Evolutionary conservation across 164 flowering plant species (phyloP).

Genomic region (Magnolia officinalis): DNA sequence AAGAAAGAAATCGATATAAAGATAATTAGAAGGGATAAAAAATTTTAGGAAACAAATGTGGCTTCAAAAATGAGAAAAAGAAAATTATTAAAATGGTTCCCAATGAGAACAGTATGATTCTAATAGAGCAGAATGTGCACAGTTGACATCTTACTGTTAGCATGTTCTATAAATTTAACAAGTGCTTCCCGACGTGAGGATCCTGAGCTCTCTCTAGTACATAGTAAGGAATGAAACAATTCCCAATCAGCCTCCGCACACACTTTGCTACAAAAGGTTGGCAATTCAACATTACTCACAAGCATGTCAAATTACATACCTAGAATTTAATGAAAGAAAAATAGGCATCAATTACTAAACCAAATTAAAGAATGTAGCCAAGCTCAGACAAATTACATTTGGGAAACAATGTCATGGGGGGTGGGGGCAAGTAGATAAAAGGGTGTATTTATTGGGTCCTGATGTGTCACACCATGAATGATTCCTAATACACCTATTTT

Average conservation of each 20-base stretch:
- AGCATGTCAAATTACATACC: neutral
- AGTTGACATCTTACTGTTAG: conserved; percentile 54
- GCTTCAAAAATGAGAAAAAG: neutral
- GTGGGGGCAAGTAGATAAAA: too few relatives aligned
- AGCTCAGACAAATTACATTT: too few relatives aligned
- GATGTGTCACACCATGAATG: too few relatives aligned
- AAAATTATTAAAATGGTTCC: neutral
- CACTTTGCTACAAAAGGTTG: conserved; percentile 44
- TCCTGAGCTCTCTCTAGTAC: conserved; percentile 54
- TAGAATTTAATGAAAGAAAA: neutral
- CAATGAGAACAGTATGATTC: neutral
- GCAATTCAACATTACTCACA: conserved; percentile 7
- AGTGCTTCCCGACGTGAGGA: conserved; percentile 53
- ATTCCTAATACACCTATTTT: too few relatives aligned
- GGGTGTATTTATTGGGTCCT: too few relatives aligned
- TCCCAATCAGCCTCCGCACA: conserved; percentile 93
- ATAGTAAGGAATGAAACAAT: conserved; percentile 73
- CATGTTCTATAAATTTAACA: conserved; percentile 65
- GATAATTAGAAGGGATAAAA: neutral
- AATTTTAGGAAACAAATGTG: neutral
- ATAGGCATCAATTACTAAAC: neutral
- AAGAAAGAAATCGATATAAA: conserved; percentile 11
- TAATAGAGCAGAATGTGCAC: neutral
- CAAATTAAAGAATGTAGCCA: too few relatives aligned
- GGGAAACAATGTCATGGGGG: too few relatives aligned